phyloP scores from a whole-genome alignment of 257 asterid genomes.

The Ligustrum vulgare region DNA sequence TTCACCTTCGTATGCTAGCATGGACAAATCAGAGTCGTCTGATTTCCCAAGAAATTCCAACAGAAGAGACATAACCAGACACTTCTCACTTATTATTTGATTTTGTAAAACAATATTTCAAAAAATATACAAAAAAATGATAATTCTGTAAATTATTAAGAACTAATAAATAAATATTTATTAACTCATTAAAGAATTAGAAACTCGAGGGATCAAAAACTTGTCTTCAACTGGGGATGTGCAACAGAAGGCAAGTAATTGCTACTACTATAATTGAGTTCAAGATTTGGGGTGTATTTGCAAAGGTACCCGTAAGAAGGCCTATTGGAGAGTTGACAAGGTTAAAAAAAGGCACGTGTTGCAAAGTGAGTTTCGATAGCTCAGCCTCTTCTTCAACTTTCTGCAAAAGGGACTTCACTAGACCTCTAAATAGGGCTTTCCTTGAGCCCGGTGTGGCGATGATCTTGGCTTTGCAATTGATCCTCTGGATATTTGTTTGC shows the following conservation, averaged over 20 bases:
- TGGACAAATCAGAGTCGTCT: slow-evolving; percentile 26
- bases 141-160: neutral
- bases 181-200: slow-evolving; percentile 24
- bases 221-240: slow-evolving; percentile 42
- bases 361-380: slow-evolving; percentile 43
- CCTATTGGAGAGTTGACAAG: slow-evolving; percentile 52
- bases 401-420: slow-evolving; percentile 81
- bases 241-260: slow-evolving; percentile 31
- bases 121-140: neutral
- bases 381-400: slow-evolving; percentile 89
- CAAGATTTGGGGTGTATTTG: slow-evolving; percentile 70
- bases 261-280: neutral
- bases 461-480: slow-evolving; percentile 16
- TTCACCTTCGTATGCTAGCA: slow-evolving; percentile 37
- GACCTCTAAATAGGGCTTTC: slow-evolving; percentile 86
- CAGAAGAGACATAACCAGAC: slow-evolving; percentile 47
- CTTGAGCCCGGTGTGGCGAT: slow-evolving; percentile 82
- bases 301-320: slow-evolving; percentile 79
- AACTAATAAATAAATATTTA: no score
- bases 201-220: slow-evolving; percentile 55
- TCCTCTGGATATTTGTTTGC: no score
- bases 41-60: slow-evolving; percentile 73
- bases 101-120: neutral
- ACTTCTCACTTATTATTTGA: neutral
- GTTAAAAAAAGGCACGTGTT: slow-evolving; percentile 43